Percentiles rank a stretch among this genome's conserved stretches.
phyloP scores from a whole-genome alignment of 108 stramenopile species.

The Nannochloropsis salina region DNA sequence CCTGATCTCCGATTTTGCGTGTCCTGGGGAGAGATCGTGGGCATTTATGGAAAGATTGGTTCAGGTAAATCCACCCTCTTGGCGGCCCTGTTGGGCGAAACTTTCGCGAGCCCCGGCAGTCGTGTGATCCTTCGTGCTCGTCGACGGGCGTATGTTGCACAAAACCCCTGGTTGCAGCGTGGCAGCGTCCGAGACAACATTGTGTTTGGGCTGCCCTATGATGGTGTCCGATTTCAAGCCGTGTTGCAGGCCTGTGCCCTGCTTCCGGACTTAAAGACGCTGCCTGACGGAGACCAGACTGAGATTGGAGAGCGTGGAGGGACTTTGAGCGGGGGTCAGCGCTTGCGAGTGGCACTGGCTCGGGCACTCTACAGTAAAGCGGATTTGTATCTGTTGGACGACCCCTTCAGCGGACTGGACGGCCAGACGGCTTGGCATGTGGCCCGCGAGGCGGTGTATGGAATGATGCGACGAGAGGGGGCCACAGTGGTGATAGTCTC shows the following conservation, averaged over 20 bases:
- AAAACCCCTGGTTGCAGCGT: slow-evolving; percentile 87
- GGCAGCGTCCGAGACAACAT: slow-evolving; percentile 82
- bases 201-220: slow-evolving; percentile 71
- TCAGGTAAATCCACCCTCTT: slow-evolving; percentile 80
- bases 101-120: slow-evolving; percentile 56
- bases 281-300: slow-evolving; percentile 75
- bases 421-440: slow-evolving; percentile 82
- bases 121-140: slow-evolving; percentile 58
- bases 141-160: slow-evolving; percentile 74
- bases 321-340: slow-evolving; percentile 86
- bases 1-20: slow-evolving; percentile 24
- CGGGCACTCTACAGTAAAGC: slow-evolving; percentile 77
- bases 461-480: slow-evolving; percentile 55
- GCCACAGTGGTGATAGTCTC: slow-evolving; percentile 76
- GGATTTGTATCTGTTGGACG: slow-evolving; percentile 80
- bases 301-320: slow-evolving; percentile 92
- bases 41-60: slow-evolving; percentile 76
- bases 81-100: slow-evolving; percentile 81
- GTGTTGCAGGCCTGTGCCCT: slow-evolving; percentile 71
- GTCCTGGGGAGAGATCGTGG: slow-evolving; percentile 38
- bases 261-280: slow-evolving; percentile 66
- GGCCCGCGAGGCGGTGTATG: slow-evolving; percentile 73
- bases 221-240: slow-evolving; percentile 53
- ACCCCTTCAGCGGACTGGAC: slow-evolving; percentile 83
- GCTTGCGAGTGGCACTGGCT: slow-evolving; percentile 81